Evolutionary conservation across 768 basidiomycete species (phyloP).

Genomic region (Guyanaporus albipodus): DNA sequence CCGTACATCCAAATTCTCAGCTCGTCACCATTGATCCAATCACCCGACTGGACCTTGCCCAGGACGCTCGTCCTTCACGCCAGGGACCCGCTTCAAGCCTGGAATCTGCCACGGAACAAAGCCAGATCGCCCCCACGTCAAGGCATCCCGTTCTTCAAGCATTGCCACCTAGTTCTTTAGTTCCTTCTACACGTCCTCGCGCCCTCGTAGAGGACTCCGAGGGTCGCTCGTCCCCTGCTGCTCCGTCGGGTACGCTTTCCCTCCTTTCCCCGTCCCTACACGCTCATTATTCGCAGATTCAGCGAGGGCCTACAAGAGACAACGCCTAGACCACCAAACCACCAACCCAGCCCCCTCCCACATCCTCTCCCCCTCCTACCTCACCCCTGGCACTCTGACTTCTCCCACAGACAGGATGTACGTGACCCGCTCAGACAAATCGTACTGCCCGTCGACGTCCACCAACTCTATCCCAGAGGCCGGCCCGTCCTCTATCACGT

Average conservation of each 20-base stretch:
- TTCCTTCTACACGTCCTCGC: constrained; percentile 63
- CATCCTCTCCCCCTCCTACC: constrained; percentile 21
- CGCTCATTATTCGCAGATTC: constrained; percentile 36
- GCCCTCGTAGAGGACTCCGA: constrained; percentile 56
- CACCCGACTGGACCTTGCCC: constrained; percentile 51
- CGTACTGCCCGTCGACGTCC: constrained; percentile 42
- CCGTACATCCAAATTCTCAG: constrained; percentile 16
- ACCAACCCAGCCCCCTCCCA: constrained; percentile 34
- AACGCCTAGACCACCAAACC: constrained; percentile 49
- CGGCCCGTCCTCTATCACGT: constrained; percentile 48
- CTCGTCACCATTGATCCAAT: constrained; percentile 65
- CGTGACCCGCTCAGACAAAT: constrained; percentile 48
- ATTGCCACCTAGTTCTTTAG: constrained; percentile 39
- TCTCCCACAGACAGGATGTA: constrained; percentile 44
- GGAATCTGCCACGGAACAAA: constrained; percentile 38
- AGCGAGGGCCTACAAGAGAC: constrained; percentile 64
- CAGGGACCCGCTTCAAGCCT: constrained; percentile 44
- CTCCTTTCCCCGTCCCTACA: neutral
- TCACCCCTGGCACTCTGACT: constrained; percentile 23
- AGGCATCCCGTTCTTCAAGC: constrained; percentile 25
- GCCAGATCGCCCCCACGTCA: constrained; percentile 25
- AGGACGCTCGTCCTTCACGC: constrained; percentile 48
- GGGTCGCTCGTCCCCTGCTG: constrained; percentile 28
- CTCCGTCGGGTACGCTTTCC: constrained; percentile 22
- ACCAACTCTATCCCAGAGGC: constrained; percentile 42